Conservation (phyloP, 805 yeast genomes). For the Wickerhamiella sorbophila region DNA sequence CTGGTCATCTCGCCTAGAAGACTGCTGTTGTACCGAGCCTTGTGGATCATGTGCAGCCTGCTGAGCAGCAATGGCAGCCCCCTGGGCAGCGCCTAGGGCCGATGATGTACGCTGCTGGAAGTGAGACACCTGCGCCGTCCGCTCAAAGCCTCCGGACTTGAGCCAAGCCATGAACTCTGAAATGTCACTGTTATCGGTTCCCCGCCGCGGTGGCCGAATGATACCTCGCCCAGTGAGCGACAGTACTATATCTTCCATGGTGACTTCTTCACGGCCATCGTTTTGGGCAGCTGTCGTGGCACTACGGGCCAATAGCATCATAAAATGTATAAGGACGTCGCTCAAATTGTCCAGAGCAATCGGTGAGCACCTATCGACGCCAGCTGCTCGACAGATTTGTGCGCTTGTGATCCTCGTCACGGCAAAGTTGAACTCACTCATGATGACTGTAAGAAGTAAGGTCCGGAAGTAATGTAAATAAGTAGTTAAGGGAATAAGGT, state of each 20-base stretch:
- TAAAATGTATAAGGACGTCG: constrained; percentile 54
- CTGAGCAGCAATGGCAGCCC: constrained; percentile 16
- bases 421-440: constrained; percentile 33
- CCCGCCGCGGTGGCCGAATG: constrained; percentile 42
- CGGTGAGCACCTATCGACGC: constrained; percentile 69
- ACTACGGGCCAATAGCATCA: constrained; percentile 39
- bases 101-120: constrained; percentile 12
- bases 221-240: constrained; percentile 53
- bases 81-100: constrained; percentile 16
- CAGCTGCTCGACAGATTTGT: constrained; percentile 58
- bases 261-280: constrained; percentile 34
- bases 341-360: constrained; percentile 60
- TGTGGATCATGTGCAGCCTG: constrained; percentile 12
- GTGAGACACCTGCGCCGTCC: constrained; percentile 13
- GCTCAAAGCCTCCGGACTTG: constrained; percentile 11
- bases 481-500: too few relatives aligned
- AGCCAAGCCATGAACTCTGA: constrained; percentile 41
- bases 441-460: constrained; percentile 2
- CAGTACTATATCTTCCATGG: constrained; percentile 53
- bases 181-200: constrained; percentile 34
- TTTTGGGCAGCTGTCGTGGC: constrained; percentile 36
- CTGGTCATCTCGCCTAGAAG: neutral
- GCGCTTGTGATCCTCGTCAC: constrained; percentile 36
- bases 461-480: too few relatives aligned
- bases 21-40: constrained; percentile 6